Evolutionary conservation across 805 yeast species (phyloP), one percentile per base, ranked within the genome.

Genomic region (Sungouiella thailandica): DNA sequence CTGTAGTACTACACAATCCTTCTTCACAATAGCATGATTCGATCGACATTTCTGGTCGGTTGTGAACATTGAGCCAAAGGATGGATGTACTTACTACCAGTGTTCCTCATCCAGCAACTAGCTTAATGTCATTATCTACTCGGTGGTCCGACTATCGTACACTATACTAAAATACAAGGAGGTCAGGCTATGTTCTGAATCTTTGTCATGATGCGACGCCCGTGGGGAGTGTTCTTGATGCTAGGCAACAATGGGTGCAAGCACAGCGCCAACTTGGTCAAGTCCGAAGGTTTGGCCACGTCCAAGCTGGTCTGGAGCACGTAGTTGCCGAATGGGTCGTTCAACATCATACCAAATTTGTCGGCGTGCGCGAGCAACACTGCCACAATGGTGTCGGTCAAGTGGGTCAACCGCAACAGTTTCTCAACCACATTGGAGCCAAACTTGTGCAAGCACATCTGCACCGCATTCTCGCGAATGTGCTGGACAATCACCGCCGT

Each of bases 221-320:
- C 97, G 57, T 90, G 96, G 3, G 97, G 97, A 12, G 97, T 89
- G 49, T 82, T 83, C 55, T 83, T 76, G 39, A 90, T 83, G 29
- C 80, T 81, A 15, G 83, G 78, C 48, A 90, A 68, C 37, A 83
- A 73, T 9, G 96, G 95, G 43, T 76, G 77, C 46, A 88, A 71
- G 16, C 74, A 60, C 24, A 61, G 70, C 14, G 83, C 73, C 35
- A 83, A 62, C 37, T 66, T 68, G 27, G 64, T 65, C 52, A 81
- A 78, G 35, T 80, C 74, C 4, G 53, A 55, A 24, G 59, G 62
- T 36, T 58, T 65, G 8, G 79, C 78, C 28, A 74, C 80, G 46
- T 75, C 81, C 48, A 75, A 62, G 37, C 75, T 66, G 4, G 81
- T 75, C 51, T 75, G 81, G 35, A 75, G 58, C 10, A 75, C 81